Base-by-base conservation (phyloP, 495 filamentous ascomycete genomes). In the Tuber magnatum region DNA sequence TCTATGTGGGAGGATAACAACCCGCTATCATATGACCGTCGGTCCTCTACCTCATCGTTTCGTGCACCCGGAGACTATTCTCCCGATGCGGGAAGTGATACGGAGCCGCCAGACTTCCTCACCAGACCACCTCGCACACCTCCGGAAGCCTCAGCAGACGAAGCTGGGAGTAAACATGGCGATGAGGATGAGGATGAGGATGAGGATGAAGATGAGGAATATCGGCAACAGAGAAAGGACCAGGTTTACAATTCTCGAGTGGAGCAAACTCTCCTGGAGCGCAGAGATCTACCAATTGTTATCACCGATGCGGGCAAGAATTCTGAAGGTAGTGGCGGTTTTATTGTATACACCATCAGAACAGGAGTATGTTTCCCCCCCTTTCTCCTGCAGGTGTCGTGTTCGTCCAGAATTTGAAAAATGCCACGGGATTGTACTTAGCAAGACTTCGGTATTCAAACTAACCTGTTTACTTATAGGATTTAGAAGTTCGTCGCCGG, bases 281-380 rank as follows among this genome's bases (percentile, higher is more conserved):
- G 97, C 79, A 94, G 92, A 10, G 92, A 94, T 73, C 88, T 95
- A 76, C 89, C 90, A 71, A 97, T 99, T 74, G 80, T 94, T 75
- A 99, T 99, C 77, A 92, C 90, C 1, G 91, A 97, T 81, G 95
- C 96, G 0, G 95, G 96, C 24, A 99, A 99, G 88, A 98, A 94
- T 82, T 86, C 90, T 75, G 95, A 99, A 83, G 88, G 91, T 56
- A 94, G 92, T 70, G 94, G 94, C 68, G 86, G 88, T 81, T 97
- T 91, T 80, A 99, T 98, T 81, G 94, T 96, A 32, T 99, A 99
- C 83, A 97, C 96, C 32, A 97, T 99, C 77, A 87, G 92, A 77
- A 99, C 96, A 16, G 94, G 93, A 75, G 94, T 97, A 89, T 72
- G 91, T 81, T 74, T 74, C 38, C 22, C 39, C 35, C 78, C 24